A percentile compares a stretch with the other conserved stretches of the same genome.
Evolutionary conservation across 495 filamentous ascomycete species (phyloP).

Genomic region (Copromyces sp.): DNA sequence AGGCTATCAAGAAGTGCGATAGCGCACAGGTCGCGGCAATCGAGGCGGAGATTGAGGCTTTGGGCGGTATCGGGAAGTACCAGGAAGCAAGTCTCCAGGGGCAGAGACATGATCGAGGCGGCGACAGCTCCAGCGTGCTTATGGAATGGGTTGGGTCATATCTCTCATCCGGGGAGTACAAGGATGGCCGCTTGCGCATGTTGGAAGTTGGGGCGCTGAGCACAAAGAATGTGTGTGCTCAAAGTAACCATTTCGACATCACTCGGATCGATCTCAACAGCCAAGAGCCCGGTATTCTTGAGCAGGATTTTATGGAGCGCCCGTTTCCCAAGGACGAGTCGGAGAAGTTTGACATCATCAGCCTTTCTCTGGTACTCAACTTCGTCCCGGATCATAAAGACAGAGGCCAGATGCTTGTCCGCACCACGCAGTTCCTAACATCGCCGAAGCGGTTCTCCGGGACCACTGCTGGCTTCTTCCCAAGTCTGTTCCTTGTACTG

Average conservation of each 20-base stretch:
- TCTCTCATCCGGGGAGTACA: conserved; percentile 14
- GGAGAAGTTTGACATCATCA: conserved; percentile 78
- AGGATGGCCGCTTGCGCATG: conserved; percentile 43
- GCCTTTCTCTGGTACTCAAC: conserved; percentile 90
- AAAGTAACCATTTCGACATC: conserved; percentile 57
- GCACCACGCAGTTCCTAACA: conserved; percentile 56
- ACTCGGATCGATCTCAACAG: conserved; percentile 86
- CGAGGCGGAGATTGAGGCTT: conserved; percentile 39
- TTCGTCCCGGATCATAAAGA: conserved; percentile 69
- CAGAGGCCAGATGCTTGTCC: conserved; percentile 79
- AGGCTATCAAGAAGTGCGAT: conserved; percentile 58
- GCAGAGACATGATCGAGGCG: conserved; percentile 73
- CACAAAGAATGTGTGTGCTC: conserved; percentile 72
- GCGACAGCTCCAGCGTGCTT: conserved; percentile 79
- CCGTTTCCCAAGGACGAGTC: conserved; percentile 52
- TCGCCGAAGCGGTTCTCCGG: conserved; percentile 2
- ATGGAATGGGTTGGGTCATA: conserved; percentile 69
- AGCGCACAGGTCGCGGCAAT: conserved; percentile 42
- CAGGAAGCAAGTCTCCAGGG: conserved; percentile 84
- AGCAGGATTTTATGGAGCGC: conserved; percentile 92
- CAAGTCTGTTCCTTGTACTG: conserved; percentile 80
- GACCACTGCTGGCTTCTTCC: conserved; percentile 38
- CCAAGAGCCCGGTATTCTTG: conserved; percentile 63
- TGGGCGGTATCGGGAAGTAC: conserved; percentile 76
- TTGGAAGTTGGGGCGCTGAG: conserved; percentile 89